Percentiles rank a stretch among this genome's conserved stretches.
Conservation (phyloP, 495 filamentous ascomycete species). For the Collariella sp. region DNA sequence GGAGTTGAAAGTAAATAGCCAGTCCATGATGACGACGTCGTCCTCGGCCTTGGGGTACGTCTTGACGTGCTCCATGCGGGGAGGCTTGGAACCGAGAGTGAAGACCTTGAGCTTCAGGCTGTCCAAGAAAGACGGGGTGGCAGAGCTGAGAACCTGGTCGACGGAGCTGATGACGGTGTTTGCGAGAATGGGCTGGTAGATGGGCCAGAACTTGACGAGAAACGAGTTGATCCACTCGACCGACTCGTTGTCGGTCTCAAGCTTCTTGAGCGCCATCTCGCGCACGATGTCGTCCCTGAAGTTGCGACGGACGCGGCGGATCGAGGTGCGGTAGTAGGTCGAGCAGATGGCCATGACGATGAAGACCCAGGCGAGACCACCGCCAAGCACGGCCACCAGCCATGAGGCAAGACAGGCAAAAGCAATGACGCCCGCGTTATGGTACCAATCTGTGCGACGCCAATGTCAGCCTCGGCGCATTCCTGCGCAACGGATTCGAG, state of each 20-base stretch:
- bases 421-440: slow-evolving; percentile 84
- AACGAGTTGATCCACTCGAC: slow-evolving; percentile 99
- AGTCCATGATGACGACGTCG: slow-evolving; percentile 96
- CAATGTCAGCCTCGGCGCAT: background rate
- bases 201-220: slow-evolving; percentile 97
- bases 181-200: slow-evolving; percentile 88
- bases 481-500: background rate
- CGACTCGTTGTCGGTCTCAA: slow-evolving; percentile 89
- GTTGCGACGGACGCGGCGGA: slow-evolving; percentile 87
- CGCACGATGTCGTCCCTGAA: slow-evolving; percentile 89
- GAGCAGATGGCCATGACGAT: slow-evolving; percentile 83
- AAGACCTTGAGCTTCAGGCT: slow-evolving; percentile 87
- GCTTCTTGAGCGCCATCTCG: slow-evolving; percentile 79
- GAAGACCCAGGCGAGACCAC: slow-evolving; percentile 87
- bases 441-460: slow-evolving; percentile 79
- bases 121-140: slow-evolving; percentile 87
- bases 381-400: slow-evolving; percentile 79
- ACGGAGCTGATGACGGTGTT: slow-evolving; percentile 86
- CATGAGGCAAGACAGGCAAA: slow-evolving; percentile 90
- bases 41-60: slow-evolving; percentile 94
- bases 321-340: slow-evolving; percentile 94
- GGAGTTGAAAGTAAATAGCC: slow-evolving; percentile 99
- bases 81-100: slow-evolving; percentile 86
- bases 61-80: slow-evolving; percentile 92
- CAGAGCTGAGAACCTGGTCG: slow-evolving; percentile 86